Evolutionary conservation across 192 early-diverging fungal species (phyloP).

Genomic region (Diversispora epigaea): DNA sequence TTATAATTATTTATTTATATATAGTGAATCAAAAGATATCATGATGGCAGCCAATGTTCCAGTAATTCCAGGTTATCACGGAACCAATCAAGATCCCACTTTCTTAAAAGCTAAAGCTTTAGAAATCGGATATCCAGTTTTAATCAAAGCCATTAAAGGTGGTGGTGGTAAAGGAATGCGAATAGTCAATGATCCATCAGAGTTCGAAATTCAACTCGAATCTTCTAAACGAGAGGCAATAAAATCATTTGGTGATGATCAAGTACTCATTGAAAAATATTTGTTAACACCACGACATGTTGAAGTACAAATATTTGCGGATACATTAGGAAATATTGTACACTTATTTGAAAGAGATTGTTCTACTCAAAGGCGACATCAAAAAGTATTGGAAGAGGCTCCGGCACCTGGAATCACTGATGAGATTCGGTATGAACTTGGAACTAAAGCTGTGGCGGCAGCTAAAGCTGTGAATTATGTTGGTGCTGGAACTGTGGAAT

Average conservation of each 20-base stretch:
- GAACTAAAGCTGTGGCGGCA: slow-evolving; percentile 87
- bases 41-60: slow-evolving; percentile 88
- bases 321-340: slow-evolving; percentile 81
- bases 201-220: slow-evolving; percentile 86
- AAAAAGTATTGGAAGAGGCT: slow-evolving; percentile 96
- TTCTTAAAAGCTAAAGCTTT: slow-evolving; percentile 73
- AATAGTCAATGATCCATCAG: slow-evolving; percentile 72
- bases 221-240: slow-evolving; percentile 81
- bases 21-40: slow-evolving; percentile 85
- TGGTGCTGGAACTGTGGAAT: slow-evolving; percentile 96
- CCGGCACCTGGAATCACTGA: slow-evolving; percentile 81
- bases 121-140: slow-evolving; percentile 90
- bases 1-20: not conserved
- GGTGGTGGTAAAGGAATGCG: slow-evolving; percentile 99
- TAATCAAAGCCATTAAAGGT: slow-evolving; percentile 97
- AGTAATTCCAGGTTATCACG: slow-evolving; percentile 94
- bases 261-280: slow-evolving; percentile 91
- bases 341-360: slow-evolving; percentile 97
- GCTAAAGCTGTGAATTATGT: slow-evolving; percentile 93
- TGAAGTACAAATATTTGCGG: slow-evolving; percentile 96
- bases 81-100: slow-evolving; percentile 73
- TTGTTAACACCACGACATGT: slow-evolving; percentile 85
- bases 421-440: slow-evolving; percentile 70
- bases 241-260: slow-evolving; percentile 89
- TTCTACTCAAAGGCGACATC: slow-evolving; percentile 90